Conservation (phyloP, 2,329 filamentous ascomycete genomes). For the Cordyceps cicadae region DNA sequence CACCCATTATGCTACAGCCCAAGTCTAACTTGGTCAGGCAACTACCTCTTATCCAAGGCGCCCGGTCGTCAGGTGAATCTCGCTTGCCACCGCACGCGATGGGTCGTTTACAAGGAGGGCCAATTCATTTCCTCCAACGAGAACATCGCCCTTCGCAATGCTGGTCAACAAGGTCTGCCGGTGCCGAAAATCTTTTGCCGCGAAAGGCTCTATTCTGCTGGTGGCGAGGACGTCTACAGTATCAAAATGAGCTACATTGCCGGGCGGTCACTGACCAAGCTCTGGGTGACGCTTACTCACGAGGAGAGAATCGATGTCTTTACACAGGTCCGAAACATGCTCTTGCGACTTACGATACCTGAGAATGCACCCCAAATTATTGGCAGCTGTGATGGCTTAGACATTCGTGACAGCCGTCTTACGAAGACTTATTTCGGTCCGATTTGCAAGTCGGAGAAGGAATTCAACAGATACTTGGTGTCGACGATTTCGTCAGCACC, state of each 20-base stretch:
- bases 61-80: slow-evolving; percentile 6
- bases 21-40: neutral
- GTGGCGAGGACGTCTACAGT: neutral
- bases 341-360: neutral
- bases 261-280: slow-evolving; percentile 1
- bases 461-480: slow-evolving; percentile 16
- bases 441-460: slow-evolving; percentile 9
- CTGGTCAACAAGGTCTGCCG: neutral
- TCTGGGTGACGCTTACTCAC: neutral
- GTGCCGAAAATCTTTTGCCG: slow-evolving; percentile 7
- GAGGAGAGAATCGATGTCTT: slow-evolving; percentile 8
- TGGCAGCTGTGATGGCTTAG: slow-evolving; percentile 11
- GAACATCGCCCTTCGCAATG: slow-evolving; percentile 1
- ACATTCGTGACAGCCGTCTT: slow-evolving; percentile 14
- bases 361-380: neutral
- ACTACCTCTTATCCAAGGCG: slow-evolving; percentile 1
- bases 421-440: slow-evolving; percentile 10
- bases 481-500: slow-evolving; percentile 3
- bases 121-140: slow-evolving; percentile 3
- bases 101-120: slow-evolving; percentile 10
- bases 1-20: neutral
- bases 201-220: neutral
- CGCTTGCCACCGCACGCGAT: slow-evolving; percentile 3
- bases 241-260: slow-evolving; percentile 10
- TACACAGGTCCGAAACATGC: slow-evolving; percentile 3